phyloP scores from a whole-genome alignment of 1,139 yeast genomes.

The Meyerozyma carpophila region DNA sequence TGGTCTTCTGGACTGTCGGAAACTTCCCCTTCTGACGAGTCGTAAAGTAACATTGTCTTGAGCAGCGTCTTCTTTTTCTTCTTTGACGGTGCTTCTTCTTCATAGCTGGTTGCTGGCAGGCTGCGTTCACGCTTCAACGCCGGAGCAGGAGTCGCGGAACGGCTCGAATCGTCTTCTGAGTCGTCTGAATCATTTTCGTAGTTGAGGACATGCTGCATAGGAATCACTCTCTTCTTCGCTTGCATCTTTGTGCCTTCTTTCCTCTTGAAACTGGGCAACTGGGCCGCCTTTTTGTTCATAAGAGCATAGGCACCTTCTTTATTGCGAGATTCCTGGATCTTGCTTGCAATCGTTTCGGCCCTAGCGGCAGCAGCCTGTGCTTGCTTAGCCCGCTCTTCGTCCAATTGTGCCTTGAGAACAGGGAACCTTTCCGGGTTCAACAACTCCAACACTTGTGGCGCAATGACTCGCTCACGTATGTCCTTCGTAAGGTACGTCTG shows the following conservation, averaged over 20 bases:
- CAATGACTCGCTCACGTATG: slow-evolving; percentile 68
- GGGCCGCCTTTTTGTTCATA: slow-evolving; percentile 21
- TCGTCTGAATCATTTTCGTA: slow-evolving; percentile 44
- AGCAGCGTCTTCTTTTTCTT: slow-evolving; percentile 9
- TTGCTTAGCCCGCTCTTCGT: slow-evolving; percentile 17
- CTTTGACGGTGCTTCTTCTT: slow-evolving; percentile 6
- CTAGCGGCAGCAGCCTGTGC: slow-evolving; percentile 13
- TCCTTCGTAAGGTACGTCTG: slow-evolving; percentile 63
- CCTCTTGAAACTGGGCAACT: slow-evolving; percentile 48
- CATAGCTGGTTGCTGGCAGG: slow-evolving; percentile 14
- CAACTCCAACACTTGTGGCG: slow-evolving; percentile 61
- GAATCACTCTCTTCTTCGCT: slow-evolving; percentile 35
- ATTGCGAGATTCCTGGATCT: not conserved
- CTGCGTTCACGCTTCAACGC: slow-evolving; percentile 20
- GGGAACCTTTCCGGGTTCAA: slow-evolving; percentile 60
- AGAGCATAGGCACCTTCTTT: slow-evolving; percentile 18
- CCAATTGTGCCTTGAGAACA: slow-evolving; percentile 41
- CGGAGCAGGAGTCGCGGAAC: slow-evolving; percentile 37
- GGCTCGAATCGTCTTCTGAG: slow-evolving; percentile 39
- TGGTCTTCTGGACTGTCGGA: slow-evolving; percentile 2
- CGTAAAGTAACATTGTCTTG: slow-evolving; percentile 8
- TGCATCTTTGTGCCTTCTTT: slow-evolving; percentile 18
- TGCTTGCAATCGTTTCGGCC: slow-evolving; percentile 13
- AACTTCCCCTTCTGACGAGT: slow-evolving; percentile 8
- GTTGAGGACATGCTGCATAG: slow-evolving; percentile 72